Percentiles rank a stretch among this genome's conserved stretches.
These are phyloP conservation scores for Cladosporium phlei DNA, from an alignment of 2,329 filamentous ascomycete species.

Conservation along the genomic window DNA sequence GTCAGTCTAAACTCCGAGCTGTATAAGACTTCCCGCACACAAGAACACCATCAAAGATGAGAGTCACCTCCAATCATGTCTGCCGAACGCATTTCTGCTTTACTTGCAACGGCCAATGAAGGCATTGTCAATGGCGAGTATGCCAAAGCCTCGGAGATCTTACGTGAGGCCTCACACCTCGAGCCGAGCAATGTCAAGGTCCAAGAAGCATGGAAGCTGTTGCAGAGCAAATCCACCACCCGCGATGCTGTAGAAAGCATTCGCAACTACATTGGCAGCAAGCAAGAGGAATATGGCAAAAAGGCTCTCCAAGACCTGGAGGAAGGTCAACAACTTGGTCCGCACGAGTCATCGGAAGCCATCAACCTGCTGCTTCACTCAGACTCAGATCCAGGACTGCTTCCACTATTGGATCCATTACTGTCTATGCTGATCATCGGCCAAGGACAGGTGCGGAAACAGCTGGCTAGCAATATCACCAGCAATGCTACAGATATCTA, in stretches of 20 bases:
- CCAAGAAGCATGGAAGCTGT: slow-evolving; percentile 37
- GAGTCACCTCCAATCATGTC: too few species aligned
- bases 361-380: slow-evolving; percentile 41
- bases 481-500: slow-evolving; percentile 40
- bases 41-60: slow-evolving; percentile 5
- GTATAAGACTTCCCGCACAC: too few species aligned
- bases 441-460: slow-evolving; percentile 34
- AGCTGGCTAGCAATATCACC: slow-evolving; percentile 35
- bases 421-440: slow-evolving; percentile 31
- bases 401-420: slow-evolving; percentile 36
- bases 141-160: slow-evolving; percentile 36
- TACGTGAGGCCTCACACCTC: slow-evolving; percentile 42
- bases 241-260: slow-evolving; percentile 21
- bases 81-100: slow-evolving; percentile 18
- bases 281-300: slow-evolving; percentile 38
- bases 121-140: slow-evolving; percentile 28
- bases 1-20: too few species aligned
- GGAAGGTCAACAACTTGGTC: slow-evolving; percentile 29
- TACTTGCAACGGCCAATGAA: slow-evolving; percentile 24
- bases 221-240: slow-evolving; percentile 30
- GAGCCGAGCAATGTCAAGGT: slow-evolving; percentile 38
- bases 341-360: slow-evolving; percentile 36
- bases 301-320: slow-evolving; percentile 31
- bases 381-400: slow-evolving; percentile 30
- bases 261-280: slow-evolving; percentile 22